Evolutionary conservation across 1,139 yeast genomes (phyloP).

Genomic region (Kluyveromyces sp.): DNA sequence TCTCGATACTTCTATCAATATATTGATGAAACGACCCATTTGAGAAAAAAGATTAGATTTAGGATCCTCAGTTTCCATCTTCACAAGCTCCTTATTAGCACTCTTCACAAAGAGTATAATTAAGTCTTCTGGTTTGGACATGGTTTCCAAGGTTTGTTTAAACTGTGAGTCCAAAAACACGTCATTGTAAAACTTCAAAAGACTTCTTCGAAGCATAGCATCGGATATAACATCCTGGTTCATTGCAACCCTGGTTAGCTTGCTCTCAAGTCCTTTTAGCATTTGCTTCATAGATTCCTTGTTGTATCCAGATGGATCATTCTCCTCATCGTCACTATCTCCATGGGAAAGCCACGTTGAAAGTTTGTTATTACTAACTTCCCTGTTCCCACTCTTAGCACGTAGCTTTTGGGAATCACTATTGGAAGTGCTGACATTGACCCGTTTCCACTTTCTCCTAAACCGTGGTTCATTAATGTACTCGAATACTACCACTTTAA

Average conservation of each 20-base stretch:
- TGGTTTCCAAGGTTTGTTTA: slow-evolving; percentile 22
- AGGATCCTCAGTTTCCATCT: slow-evolving; percentile 39
- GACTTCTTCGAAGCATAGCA: slow-evolving; percentile 37
- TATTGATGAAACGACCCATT: slow-evolving; percentile 48
- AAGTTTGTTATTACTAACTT: slow-evolving; percentile 2
- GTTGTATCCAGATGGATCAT: neutral
- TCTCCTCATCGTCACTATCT: neutral
- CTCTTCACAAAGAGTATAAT: slow-evolving; percentile 58
- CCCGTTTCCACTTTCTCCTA: slow-evolving; percentile 17
- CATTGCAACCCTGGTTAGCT: slow-evolving; percentile 49
- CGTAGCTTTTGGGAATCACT: neutral
- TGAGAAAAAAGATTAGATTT: slow-evolving; percentile 47
- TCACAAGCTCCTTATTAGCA: slow-evolving; percentile 56
- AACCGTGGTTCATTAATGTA: slow-evolving; percentile 55
- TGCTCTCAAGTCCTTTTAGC: slow-evolving; percentile 40
- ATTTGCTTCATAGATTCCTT: slow-evolving; percentile 35
- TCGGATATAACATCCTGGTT: slow-evolving; percentile 27
- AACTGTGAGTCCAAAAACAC: slow-evolving; percentile 45
- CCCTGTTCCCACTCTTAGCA: neutral
- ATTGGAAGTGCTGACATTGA: slow-evolving; percentile 7
- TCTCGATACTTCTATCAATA: slow-evolving; percentile 44
- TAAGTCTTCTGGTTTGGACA: slow-evolving; percentile 52
- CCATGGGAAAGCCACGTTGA: slow-evolving; percentile 6
- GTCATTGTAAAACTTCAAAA: slow-evolving; percentile 57
- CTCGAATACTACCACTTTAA: slow-evolving; percentile 46